Base-by-base conservation (phyloP, 495 filamentous ascomycete genomes). In the Darksidea phi region DNA sequence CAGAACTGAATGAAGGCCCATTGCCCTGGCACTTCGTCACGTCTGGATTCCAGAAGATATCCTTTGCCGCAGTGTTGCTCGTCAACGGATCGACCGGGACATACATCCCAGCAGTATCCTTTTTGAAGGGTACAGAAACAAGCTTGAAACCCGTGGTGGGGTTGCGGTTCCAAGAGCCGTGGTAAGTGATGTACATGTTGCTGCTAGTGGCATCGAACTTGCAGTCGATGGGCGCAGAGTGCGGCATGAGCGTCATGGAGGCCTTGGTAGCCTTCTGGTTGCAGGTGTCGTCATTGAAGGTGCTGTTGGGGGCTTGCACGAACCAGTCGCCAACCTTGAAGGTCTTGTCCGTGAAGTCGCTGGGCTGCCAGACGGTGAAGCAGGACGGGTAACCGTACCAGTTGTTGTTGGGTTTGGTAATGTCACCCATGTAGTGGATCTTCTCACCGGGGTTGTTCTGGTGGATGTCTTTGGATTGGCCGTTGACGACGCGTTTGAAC, bases 351-450 rank as follows among this genome's bases (percentile, higher is more conserved):
- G 57, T 59, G 48, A 68, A 64, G 37, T 64, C 57, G 47, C 12
- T 17, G 34, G 61, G 61, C 23, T 65, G 38, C 66, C 66, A 68
- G 36, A 63, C 66, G 26, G 61, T 54, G 48, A 68, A 66, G 57
- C 66, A 68, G 18, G 54, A 54, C 17, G 66, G 66, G 48, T 68
- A 68, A 17, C 66, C 66, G 48, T 64, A 68, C 64, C 64, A 67
- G 47, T 57, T 42, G 38, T 59, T 55, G 49, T 61, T 64, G 43
- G 61, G 59, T 46, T 61, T 65, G 52, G 57, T 53, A 23, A 68
- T 48, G 47, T 59, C 52, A 34, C 66, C 66, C 21, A 68, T 59
- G 62, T 61, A 68, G 57, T 68, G 61, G 8, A 68, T 20, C 37
- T 68, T 62, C 54, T 68, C 66, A 24, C 50, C 52, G 6, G 66